Conservation (phyloP, 2,329 filamentous ascomycete genomes). For the Alternaria sp. region DNA sequence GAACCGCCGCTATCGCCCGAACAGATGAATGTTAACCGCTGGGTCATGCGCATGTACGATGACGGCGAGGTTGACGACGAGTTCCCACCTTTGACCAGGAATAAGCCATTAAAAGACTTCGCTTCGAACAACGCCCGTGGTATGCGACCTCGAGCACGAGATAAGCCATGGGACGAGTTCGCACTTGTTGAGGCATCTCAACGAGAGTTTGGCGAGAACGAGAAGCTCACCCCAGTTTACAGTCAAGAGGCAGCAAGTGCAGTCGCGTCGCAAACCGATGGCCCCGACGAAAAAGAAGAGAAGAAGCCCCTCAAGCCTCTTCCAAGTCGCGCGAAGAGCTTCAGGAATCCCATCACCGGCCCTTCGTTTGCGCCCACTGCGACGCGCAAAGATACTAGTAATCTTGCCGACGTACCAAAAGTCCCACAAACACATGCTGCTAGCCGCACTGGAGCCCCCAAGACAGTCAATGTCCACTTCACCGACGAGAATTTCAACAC, state of each 20-base stretch:
- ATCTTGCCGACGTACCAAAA: slow-evolving; percentile 52
- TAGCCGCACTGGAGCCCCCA: slow-evolving; percentile 70
- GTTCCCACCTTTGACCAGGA: slow-evolving; percentile 78
- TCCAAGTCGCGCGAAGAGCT: slow-evolving; percentile 51
- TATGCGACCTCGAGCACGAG: slow-evolving; percentile 68
- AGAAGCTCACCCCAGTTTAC: slow-evolving; percentile 70
- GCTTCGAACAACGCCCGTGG: slow-evolving; percentile 78
- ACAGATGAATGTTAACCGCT: slow-evolving; percentile 80
- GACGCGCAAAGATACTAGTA: slow-evolving; percentile 54
- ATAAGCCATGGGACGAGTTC: slow-evolving; percentile 82
- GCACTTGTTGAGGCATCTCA: slow-evolving; percentile 75
- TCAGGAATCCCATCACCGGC: slow-evolving; percentile 58
- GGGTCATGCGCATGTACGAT: slow-evolving; percentile 83
- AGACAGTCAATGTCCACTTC: slow-evolving; percentile 75
- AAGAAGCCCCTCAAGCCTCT: slow-evolving; percentile 31
- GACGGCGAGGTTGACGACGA: slow-evolving; percentile 86
- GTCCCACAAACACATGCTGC: slow-evolving; percentile 52
- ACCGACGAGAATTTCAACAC: slow-evolving; percentile 72
- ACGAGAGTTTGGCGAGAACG: slow-evolving; percentile 72
- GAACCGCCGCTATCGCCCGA: slow-evolving; percentile 69
- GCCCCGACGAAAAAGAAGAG: slow-evolving; percentile 23
- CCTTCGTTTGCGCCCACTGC: slow-evolving; percentile 56
- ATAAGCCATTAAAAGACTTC: slow-evolving; percentile 76
- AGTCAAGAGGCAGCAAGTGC: slow-evolving; percentile 58
- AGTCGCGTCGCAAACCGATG: slow-evolving; percentile 27